Base-by-base conservation (phyloP, 2,329 filamentous ascomycete species). In the Teratosphaeria zuluensis region DNA sequence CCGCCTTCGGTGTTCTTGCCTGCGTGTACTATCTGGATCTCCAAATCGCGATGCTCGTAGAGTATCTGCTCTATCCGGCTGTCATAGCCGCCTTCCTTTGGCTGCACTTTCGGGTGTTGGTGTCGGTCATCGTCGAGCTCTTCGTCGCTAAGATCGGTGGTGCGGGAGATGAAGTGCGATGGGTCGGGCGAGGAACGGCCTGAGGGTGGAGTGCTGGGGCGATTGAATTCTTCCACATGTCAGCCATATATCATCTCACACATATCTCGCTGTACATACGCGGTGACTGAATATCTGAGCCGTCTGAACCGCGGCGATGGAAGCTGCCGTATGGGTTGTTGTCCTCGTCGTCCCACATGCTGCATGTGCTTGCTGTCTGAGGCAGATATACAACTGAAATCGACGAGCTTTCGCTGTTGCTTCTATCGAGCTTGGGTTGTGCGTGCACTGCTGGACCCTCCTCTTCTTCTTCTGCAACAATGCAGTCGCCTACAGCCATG, bases 341-440 rank as follows among this genome's bases (percentile, higher is more conserved):
- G 72, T 97, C 90, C 77, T 97, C 92, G 80, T 97, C 92, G 81
- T 96, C 95, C 92, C 92, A 97, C 92, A 97, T 97, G 66, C 68
- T 53, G 35, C 14, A 11, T 38, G 33, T 38, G 53, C 33, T 42
- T 19, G 21, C 8, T 55, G 8, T 16, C 24, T 30, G 51, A 33
- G 51, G 51, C 30, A 12, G 21, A 53, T 16, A 14, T 30, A 19
- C 8, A 14, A 53, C 19, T 11, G 48, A 52, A 11, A 52, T 21
- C 11, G 48, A 21, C 19, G 28, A 52, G n/a, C 48, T 21, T n/a
- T 30, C 9, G 48, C 48, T 52, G 14, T 35, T 52, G 48, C 19
- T 52, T 30, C 28, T 3, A 19, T 21, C 19, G 8, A 11, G 28
- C 19, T 52, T 52, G n/a, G 2, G 28, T 5, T 19, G 48, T 30